Evolutionary conservation across 2,329 filamentous ascomycete species (phyloP), one percentile per base, ranked within the genome.

Genomic region (Epichloe coenophiala): DNA sequence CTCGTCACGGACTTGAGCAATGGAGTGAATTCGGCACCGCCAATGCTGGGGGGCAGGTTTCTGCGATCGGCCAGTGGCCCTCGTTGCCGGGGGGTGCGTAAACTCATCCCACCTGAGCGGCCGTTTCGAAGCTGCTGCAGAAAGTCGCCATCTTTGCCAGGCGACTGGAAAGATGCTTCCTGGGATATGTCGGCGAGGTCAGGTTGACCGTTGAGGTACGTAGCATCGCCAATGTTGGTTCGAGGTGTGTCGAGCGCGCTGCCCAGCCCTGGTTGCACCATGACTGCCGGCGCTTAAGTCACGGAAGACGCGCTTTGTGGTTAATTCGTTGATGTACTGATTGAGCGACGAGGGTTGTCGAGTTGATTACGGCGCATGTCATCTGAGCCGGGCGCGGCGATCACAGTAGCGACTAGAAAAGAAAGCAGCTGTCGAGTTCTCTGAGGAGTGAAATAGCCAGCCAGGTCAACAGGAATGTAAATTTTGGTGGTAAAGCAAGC

Each of bases 11-110:
- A 88, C 67, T 95, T 95, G 63, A 98, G 80, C 58, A 98, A 72
- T 0, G 94, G 93, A 0, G 93, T 98, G 65, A 98, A 98, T 61
- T 98, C 94, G 59, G 82, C 83, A 49, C 78, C 80, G 43, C 74
- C 78, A 41, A 83, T 69, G 55, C 77, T 38, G 75, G 72, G 21
- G 21, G 83, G 84, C 21, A 88, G 73, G 60, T 88, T 93, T 60
- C 80, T 80, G 58, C 81, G 77, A 65, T 86, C 80, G 54, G 78
- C 77, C 41, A 95, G 76, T 19, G 84, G 81, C 17, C 82, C 79
- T 56, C 86, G 58, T 33, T 78, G 77, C 55, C 84, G 81, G 35
- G 23, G 91, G 91, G 91, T 95, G 60, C 79, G 76, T 56, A 88
- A 68, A 62, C 69, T 83, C 59, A 76, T 69, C 45, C 66, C 76